Evolutionary conservation across 495 filamentous ascomycete species (phyloP).

Genomic region (Bombardia bombarda): DNA sequence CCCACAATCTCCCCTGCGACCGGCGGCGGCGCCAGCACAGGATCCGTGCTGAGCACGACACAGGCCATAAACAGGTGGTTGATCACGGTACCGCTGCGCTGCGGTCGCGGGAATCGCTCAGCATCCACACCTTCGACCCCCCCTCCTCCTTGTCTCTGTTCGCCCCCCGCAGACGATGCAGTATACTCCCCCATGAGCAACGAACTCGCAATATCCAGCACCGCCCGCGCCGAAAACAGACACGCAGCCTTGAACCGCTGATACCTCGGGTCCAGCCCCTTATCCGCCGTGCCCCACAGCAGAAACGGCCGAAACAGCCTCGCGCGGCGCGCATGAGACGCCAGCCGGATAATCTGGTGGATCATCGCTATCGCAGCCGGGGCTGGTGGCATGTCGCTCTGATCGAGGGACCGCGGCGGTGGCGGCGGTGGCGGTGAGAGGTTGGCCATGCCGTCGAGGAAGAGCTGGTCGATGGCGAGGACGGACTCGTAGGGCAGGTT

Average conservation of each 20-base stretch:
- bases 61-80: conserved; percentile 10
- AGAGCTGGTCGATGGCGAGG: conserved; percentile 10
- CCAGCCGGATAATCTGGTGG: conserved; percentile 12
- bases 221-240: background rate
- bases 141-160: background rate
- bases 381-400: background rate
- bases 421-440: conserved; percentile 15
- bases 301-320: conserved; percentile 20
- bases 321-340: conserved; percentile 13
- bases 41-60: conserved; percentile 5
- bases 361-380: conserved; percentile 5
- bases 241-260: background rate
- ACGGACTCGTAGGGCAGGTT: conserved; percentile 9
- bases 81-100: conserved; percentile 4
- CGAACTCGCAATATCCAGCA: background rate
- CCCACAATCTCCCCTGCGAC: background rate
- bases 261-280: background rate
- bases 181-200: background rate
- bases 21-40: background rate
- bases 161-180: background rate
- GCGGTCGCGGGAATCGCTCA: too few species aligned
- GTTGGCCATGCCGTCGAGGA: conserved; percentile 7
- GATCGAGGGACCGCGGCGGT: conserved; percentile 1
- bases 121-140: background rate
- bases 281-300: background rate